These are phyloP conservation scores for Tylopilus vinaceipallidus DNA, from an alignment of 768 basidiomycete species.

Conservation along the genomic window DNA sequence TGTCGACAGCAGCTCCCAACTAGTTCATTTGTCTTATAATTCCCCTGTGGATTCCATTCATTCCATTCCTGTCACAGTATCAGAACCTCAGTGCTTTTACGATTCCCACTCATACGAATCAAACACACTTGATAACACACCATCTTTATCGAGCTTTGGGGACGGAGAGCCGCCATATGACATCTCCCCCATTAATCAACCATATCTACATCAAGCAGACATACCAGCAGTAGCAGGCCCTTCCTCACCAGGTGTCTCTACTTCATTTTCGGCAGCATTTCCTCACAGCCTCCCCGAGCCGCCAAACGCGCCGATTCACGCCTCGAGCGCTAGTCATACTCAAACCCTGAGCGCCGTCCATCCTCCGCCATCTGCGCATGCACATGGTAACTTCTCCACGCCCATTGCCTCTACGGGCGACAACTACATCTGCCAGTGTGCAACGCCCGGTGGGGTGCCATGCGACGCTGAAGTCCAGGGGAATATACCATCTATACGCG, in stretches of 20 bases:
- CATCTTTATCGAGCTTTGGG: not conserved
- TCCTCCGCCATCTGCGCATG: not conserved
- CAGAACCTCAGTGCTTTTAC: not conserved
- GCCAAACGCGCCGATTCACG: not conserved
- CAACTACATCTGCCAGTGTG: slow-evolving; percentile 4
- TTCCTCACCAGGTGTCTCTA: not conserved
- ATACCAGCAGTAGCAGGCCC: not conserved
- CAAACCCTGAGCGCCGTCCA: not conserved
- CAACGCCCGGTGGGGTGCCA: not conserved
- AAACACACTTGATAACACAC: not conserved
- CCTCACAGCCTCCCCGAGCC: not conserved
- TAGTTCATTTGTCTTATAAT: not conserved
- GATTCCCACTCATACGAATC: not conserved
- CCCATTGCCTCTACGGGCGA: not conserved
- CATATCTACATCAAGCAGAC: not conserved
- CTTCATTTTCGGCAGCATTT: not conserved
- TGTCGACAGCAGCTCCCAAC: not conserved
- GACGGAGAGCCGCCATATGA: not conserved
- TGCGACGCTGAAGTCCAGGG: slow-evolving; percentile 10
- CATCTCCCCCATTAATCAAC: not conserved
- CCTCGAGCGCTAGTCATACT: no score
- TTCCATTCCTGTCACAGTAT: not conserved
- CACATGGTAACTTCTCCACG: not conserved
- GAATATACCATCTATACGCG: slow-evolving; percentile 5
- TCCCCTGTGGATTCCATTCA: not conserved